Evolutionary conservation across 306 rosid species (phyloP), one percentile per base, ranked within the genome.

Genomic region (Pyrus betulifolia): DNA sequence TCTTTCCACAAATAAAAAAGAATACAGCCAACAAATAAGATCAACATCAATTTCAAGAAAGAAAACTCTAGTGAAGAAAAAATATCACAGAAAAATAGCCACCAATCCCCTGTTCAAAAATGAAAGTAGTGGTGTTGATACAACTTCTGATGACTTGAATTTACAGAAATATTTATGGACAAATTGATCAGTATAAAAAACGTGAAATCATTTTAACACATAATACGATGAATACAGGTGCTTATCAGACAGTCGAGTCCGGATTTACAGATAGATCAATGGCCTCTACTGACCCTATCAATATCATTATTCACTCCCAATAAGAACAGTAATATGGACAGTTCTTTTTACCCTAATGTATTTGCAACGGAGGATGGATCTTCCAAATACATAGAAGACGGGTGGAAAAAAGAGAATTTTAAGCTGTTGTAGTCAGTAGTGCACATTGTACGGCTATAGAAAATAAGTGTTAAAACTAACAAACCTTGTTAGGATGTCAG

Each of bases 401-500:
- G 40, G 6, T 35, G 33, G 23, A 64, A 64, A 31, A 64, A 21
- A 28, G 5, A 5, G 42, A 31, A 49, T 14, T 49, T 19, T 15
- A 11, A 35, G 70, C 70, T 21, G 28, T 35, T 64, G n/a, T 66
- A 66, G 28, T 38, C 46, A 66, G 51, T 7, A 62, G 18, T 44
- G 60, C 45, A 61, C 22, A 27, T 22, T 44, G 30, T 9, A 59
- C 7, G 3, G 58, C 67, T 40, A 59, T 40, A 8, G 23, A 22
- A 72, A 72, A 22, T 6, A 74, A 62, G 30, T 19, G 23, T 11
- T 79, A 62, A 76, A 52, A 75, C 67, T 61, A 76, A 72, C 70
- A 82, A 67, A 95, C 99, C 99, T 95, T 58, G 99, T 95, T 76
- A 95, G 67, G 40, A 25, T 64, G 85, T 95, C 99, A 18, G 97